phyloP scores from a whole-genome alignment of 164 flowering plant species.

The Warburgia ugandensis region DNA sequence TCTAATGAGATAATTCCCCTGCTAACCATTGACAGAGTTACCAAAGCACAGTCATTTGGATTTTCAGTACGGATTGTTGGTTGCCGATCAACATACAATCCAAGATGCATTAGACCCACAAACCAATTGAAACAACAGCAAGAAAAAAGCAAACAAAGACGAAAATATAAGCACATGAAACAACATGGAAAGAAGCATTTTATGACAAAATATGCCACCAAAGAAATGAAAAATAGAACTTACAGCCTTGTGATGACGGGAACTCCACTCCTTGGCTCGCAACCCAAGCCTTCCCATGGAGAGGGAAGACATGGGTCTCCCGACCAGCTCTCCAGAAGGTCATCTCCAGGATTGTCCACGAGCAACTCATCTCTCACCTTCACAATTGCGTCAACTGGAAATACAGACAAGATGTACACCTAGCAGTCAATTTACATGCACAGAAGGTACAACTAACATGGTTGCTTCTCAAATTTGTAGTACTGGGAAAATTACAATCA shows the following conservation, averaged over 20 bases:
- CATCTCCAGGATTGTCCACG: slow-evolving; percentile 27
- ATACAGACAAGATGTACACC: background rate
- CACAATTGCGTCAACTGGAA: slow-evolving; percentile 34
- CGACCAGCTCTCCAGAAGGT: slow-evolving; percentile 38
- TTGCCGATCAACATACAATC: too few relatives aligned
- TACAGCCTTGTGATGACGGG: slow-evolving; percentile 34
- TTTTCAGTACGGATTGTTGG: too few relatives aligned
- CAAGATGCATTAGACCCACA: too few relatives aligned
- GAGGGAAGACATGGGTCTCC: slow-evolving; percentile 68
- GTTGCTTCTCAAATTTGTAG: background rate
- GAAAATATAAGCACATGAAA: background rate
- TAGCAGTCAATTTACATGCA: background rate
- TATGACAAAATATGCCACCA: too few relatives aligned
- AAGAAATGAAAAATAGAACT: slow-evolving; percentile 8
- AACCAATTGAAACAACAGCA: too few relatives aligned
- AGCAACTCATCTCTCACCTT: slow-evolving; percentile 40
- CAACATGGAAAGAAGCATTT: too few relatives aligned
- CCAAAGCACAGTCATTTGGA: too few relatives aligned
- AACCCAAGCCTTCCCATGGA: slow-evolving; percentile 46
- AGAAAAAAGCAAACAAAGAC: too few relatives aligned
- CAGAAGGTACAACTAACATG: background rate
- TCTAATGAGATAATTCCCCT: too few relatives aligned
- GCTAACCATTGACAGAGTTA: too few relatives aligned
- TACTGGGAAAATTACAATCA: too few relatives aligned
- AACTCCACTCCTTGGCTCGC: slow-evolving; percentile 24